These are phyloP conservation scores for Hypoxylon sp. DNA, from an alignment of 2,329 filamentous ascomycete species.

Conservation along the genomic window DNA sequence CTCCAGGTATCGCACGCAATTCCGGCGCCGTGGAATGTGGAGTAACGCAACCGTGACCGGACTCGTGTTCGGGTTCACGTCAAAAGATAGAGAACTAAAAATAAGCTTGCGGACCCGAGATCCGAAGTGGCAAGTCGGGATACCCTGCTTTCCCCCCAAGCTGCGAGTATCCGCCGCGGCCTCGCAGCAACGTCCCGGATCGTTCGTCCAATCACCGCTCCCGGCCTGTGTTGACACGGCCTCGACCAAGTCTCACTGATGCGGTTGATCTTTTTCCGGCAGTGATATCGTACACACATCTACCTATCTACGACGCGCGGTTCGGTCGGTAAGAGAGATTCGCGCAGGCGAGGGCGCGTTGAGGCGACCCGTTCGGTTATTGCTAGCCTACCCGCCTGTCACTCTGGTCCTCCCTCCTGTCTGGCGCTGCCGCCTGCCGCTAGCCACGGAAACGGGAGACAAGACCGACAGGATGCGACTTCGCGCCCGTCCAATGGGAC, in stretches of 20 bases:
- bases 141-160: slow-evolving; percentile 2
- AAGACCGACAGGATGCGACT: background rate
- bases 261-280: slow-evolving; percentile 1
- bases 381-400: background rate
- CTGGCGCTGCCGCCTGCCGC: slow-evolving; percentile 12
- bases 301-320: background rate
- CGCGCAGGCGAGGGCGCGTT: background rate
- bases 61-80: slow-evolving; percentile 30
- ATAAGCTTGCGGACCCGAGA: slow-evolving; percentile 24
- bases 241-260: slow-evolving; percentile 8
- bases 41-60: slow-evolving; percentile 2
- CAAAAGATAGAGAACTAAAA: too few species aligned
- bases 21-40: slow-evolving; percentile 5
- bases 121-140: slow-evolving; percentile 23
- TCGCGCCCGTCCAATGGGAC: slow-evolving; percentile 1
- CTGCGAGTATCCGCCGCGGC: slow-evolving; percentile 25
- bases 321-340: background rate
- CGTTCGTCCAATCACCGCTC: slow-evolving; percentile 18
- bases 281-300: background rate
- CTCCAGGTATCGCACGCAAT: background rate
- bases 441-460: background rate
- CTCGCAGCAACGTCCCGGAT: slow-evolving; percentile 1
- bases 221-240: slow-evolving; percentile 9
- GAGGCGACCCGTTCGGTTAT: background rate
- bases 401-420: background rate